These are phyloP conservation scores for Chlorella sp. DNA, from an alignment of 139 green algal species.

Conservation along the genomic window DNA sequence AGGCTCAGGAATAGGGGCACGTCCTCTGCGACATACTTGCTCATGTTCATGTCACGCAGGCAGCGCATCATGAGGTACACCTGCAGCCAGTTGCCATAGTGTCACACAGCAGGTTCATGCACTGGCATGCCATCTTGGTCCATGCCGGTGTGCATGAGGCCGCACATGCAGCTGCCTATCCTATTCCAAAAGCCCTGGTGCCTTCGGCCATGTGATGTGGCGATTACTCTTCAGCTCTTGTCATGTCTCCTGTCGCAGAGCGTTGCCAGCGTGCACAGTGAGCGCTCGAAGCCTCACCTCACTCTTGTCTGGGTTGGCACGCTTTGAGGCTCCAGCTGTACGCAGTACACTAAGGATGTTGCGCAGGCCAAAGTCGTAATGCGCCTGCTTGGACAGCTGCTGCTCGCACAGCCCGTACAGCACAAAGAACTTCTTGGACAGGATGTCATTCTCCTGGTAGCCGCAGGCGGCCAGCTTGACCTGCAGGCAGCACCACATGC, in stretches of 20 bases:
- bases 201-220: no score
- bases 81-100: no score
- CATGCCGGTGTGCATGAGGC: no score
- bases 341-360: conserved; percentile 90
- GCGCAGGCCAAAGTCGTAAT: conserved; percentile 96
- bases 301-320: conserved; percentile 74
- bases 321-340: conserved; percentile 84
- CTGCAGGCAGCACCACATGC: conserved; percentile 24
- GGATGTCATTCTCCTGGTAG: conserved; percentile 90
- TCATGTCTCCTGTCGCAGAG: no score
- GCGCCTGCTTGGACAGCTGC: conserved; percentile 95
- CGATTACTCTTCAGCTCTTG: no score
- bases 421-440: conserved; percentile 95
- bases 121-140: no score
- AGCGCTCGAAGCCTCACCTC: no score
- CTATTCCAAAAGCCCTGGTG: no score
- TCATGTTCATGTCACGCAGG: conserved; percentile 93
- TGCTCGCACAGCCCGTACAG: conserved; percentile 96
- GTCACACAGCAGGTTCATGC: no score
- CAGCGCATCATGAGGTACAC: conserved; percentile 67
- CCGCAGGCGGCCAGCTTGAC: conserved; percentile 89
- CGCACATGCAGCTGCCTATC: no score
- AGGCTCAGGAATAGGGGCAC: conserved; percentile 91
- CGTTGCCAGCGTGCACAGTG: no score
- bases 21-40: conserved; percentile 95